These are phyloP conservation scores for Solanum lignicaule DNA, from an alignment of 257 asterid genomes.

Conservation along the genomic window DNA sequence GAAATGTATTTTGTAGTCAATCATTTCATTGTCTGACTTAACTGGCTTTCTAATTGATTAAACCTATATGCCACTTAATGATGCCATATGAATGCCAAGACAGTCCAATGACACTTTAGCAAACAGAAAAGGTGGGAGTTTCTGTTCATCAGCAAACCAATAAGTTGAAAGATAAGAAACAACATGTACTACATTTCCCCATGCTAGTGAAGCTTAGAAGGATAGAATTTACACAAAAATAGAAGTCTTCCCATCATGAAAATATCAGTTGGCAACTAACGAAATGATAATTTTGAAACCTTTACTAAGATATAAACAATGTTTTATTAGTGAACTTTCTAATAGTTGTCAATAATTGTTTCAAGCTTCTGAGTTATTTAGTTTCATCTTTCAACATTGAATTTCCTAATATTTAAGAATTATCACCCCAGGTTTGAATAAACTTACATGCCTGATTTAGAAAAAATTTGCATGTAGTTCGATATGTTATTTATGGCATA, in stretches of 20 bases:
- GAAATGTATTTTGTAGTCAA: background rate
- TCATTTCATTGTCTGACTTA: background rate
- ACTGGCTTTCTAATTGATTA: background rate
- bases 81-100: background rate
- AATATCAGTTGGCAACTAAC: background rate
- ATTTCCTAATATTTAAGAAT: background rate
- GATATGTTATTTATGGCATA: background rate
- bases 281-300: background rate
- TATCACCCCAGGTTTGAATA: background rate
- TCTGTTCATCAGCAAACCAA: background rate
- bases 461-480: background rate
- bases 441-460: background rate
- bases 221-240: background rate
- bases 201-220: background rate
- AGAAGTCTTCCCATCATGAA: background rate
- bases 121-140: background rate
- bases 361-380: background rate
- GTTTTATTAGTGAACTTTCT: background rate
- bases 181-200: background rate
- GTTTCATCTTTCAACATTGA: background rate
- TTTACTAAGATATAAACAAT: background rate
- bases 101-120: background rate
- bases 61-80: background rate
- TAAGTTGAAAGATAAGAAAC: background rate
- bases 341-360: background rate